A percentile compares a stretch with the other conserved stretches of the same genome.
Conservation (phyloP, 345 rosid species). For the Salix brachista region DNA sequence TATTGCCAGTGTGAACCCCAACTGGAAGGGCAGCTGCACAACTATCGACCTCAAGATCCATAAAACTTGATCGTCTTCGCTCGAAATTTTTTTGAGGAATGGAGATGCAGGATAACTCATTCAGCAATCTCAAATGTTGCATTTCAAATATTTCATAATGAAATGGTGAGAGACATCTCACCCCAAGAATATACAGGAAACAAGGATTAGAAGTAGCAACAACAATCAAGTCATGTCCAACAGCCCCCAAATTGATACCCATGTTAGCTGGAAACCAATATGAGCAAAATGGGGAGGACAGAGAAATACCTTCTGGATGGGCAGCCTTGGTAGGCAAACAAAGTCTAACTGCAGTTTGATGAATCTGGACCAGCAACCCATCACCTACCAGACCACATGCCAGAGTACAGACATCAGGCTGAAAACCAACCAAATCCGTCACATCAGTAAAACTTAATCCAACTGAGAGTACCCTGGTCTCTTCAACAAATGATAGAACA, state of each 20-base stretch:
- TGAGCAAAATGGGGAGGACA: constrained; percentile 65
- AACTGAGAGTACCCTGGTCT: constrained; percentile 89
- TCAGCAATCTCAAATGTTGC: constrained; percentile 67
- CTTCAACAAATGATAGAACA: constrained; percentile 91
- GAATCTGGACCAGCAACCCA: constrained; percentile 83
- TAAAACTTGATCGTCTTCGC: constrained; percentile 32
- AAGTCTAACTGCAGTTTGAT: constrained; percentile 75
- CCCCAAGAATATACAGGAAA: constrained; percentile 69
- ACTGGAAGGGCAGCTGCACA: constrained; percentile 42
- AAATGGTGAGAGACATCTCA: constrained; percentile 49
- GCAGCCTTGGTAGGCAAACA: constrained; percentile 85
- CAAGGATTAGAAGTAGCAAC: constrained; percentile 95
- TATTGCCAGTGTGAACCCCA: constrained; percentile 57
- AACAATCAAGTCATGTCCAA: constrained; percentile 62
- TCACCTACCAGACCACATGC: constrained; percentile 86
- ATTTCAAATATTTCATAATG: constrained; percentile 68
- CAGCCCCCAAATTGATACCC: constrained; percentile 93
- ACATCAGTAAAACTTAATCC: constrained; percentile 93
- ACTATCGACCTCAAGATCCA: constrained; percentile 25
- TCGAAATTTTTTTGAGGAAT: constrained; percentile 60
- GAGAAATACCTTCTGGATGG: constrained; percentile 71
- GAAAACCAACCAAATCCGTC: constrained; percentile 93
- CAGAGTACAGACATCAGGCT: constrained; percentile 86
- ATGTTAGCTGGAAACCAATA: constrained; percentile 74
- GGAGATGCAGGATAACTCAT: constrained; percentile 88